Base-by-base conservation (phyloP, 176 grass and related monocot genomes). In the Triticum urartu region DNA sequence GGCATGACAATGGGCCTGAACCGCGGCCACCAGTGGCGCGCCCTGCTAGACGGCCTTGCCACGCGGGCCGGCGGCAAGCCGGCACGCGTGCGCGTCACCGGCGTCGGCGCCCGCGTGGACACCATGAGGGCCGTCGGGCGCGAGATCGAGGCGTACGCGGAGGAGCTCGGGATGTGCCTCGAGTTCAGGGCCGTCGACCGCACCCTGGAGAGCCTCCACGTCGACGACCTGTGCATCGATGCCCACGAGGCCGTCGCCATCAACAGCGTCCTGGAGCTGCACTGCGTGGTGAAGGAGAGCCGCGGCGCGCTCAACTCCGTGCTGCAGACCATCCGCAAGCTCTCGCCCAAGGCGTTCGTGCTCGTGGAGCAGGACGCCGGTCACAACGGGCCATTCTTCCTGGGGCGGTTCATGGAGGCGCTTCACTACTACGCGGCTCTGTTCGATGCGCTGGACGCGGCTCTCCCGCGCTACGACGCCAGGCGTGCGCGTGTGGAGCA, bases 271-370 rank as follows among this genome's bases (percentile, higher is more conserved):
- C 82, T 94, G 38, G 88, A 94, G 88, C 88, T 94, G 33, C 93
- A 94, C 79, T 81, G 79, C 69, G 90, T 94, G 33, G 93, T 94
- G 62, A 94, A 94, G 87, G 93, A 94, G 88, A 94, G 88, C 90
- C 88, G 90, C 2, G 93, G 88, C 18, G 88, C 93, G 11, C 90
- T 94, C 25, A 94, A 94, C 88, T 85, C 90, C 1, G 90, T 90
- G 68, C 88, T 94, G 36, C 88, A 92, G 85, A 86, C 86, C 11
- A 64, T 94, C 42, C 93, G 88, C 4, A 79, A 74, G 54, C 82
- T 92, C 17, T 80, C 85, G 0, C 93, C 93, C 2, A 87, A 32
- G 82, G 88, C 86, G 63, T 85, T 94, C 60, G 85, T 94, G 48
- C 81, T 94, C 4, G 93, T 94, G 33, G 90, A 94, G 90, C 90